phyloP scores from a whole-genome alignment of 345 rosid genomes.

The Melaleuca quinquenervia region DNA sequence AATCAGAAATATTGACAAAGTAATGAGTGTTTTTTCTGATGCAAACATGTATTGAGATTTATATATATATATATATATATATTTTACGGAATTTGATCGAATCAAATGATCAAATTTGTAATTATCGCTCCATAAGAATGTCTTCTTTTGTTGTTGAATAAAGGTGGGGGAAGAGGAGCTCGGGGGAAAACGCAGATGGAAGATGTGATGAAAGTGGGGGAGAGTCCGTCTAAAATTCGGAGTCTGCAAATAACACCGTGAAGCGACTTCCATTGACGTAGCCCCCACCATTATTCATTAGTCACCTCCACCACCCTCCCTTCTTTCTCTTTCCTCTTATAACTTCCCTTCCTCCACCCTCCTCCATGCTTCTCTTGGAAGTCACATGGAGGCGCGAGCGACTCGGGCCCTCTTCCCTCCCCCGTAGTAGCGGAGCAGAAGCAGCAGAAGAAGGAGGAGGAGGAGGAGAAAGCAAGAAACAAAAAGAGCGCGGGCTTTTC shows the following conservation, averaged over 20 bases:
- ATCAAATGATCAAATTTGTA: too few species aligned
- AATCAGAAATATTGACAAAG: too few species aligned
- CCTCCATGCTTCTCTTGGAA: not conserved
- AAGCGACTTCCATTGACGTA: not conserved
- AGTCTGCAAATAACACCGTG: not conserved
- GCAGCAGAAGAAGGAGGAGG: not conserved
- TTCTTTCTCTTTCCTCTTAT: not conserved
- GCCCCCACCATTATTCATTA: not conserved
- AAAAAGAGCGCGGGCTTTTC: not conserved
- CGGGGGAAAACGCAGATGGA: not conserved
- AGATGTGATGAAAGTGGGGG: not conserved
- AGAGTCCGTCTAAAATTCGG: not conserved
- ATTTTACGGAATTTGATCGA: fast-evolving
- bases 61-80: too few species aligned
- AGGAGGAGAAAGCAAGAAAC: not conserved
- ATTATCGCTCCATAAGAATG: too few species aligned
- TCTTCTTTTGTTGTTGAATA: too few species aligned
- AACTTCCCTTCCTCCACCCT: not conserved
- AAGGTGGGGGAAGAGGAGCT: not conserved
- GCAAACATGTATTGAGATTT: not conserved
- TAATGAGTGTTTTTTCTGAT: not conserved
- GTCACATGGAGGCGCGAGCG: not conserved
- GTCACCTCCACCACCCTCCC: not conserved
- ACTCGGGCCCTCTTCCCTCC: not conserved
- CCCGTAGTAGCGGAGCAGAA: not conserved